Evolutionary conservation across 768 basidiomycete species (phyloP).

Genomic region (Auricularia sp.): DNA sequence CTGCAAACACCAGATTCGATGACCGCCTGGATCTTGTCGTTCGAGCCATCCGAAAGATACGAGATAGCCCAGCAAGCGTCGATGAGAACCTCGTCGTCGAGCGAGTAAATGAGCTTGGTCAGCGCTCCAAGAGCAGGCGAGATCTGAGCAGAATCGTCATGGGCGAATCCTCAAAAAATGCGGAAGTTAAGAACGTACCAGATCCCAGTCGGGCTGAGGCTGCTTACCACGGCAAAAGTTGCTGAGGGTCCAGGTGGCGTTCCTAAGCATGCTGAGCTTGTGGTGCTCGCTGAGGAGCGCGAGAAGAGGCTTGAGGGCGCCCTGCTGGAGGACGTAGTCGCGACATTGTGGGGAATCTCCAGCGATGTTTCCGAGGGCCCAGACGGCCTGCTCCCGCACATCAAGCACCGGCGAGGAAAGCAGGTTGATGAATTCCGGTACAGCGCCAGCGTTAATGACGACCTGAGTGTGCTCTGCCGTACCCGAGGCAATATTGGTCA

Average conservation of each 20-base stretch:
- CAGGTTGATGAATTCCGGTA: constrained; percentile 95
- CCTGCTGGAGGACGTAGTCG: constrained; percentile 85
- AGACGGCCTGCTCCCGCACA: constrained; percentile 98
- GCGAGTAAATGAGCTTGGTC: constrained; percentile 37
- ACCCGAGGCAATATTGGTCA: constrained; percentile 96
- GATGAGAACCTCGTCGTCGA: constrained; percentile 37
- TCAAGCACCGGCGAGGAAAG: constrained; percentile 70
- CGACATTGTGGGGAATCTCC: constrained; percentile 96
- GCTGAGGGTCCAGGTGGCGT: constrained; percentile 98
- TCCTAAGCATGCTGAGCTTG: constrained; percentile 46
- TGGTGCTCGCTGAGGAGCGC: constrained; percentile 89
- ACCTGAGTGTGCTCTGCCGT: constrained; percentile 98
- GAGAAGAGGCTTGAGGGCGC: constrained; percentile 86
- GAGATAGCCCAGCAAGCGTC: constrained; percentile 40
- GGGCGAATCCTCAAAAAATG: constrained; percentile 9
- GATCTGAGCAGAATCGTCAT: constrained; percentile 38
- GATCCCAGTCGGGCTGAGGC: constrained; percentile 95
- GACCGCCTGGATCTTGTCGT: constrained; percentile 35
- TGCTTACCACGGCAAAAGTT: constrained; percentile 99
- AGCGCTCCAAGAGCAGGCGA: constrained; percentile 41
- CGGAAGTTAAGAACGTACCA: constrained; percentile 42
- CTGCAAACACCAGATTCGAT: constrained; percentile 36
- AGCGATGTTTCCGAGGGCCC: constrained; percentile 98
- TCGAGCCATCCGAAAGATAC: constrained; percentile 35
- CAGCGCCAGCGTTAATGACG: constrained; percentile 88